These are phyloP conservation scores for Aspergillus glaucus DNA, from an alignment of 2,329 filamentous ascomycete species.

Conservation along the genomic window DNA sequence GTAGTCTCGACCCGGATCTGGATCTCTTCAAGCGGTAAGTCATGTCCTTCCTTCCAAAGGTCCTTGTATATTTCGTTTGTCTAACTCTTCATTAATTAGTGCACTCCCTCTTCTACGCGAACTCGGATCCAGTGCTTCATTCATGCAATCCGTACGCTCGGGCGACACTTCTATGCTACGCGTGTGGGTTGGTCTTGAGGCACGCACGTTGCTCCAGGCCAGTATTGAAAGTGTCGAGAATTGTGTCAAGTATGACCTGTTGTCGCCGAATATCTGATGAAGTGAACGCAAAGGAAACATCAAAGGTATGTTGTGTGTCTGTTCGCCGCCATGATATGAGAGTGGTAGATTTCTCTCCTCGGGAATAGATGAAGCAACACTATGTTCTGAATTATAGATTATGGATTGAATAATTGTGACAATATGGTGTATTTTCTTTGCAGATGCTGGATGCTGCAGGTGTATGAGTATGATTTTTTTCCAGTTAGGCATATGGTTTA, in stretches of 20 bases:
- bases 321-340: too few relatives aligned
- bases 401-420: too few relatives aligned
- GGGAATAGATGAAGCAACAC: too few relatives aligned
- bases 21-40: slow-evolving; percentile 70
- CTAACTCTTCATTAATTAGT: slow-evolving; percentile 38
- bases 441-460: too few relatives aligned
- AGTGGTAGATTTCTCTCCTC: too few relatives aligned
- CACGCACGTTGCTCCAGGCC: slow-evolving; percentile 79
- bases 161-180: slow-evolving; percentile 80
- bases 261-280: slow-evolving; percentile 62
- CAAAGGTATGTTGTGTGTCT: too few relatives aligned
- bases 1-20: slow-evolving; percentile 75
- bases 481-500: too few relatives aligned
- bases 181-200: slow-evolving; percentile 87
- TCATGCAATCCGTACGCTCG: slow-evolving; percentile 57
- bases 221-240: slow-evolving; percentile 83
- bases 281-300: not conserved
- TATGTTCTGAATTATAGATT: too few relatives aligned
- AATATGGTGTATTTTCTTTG: too few relatives aligned
- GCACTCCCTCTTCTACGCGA: slow-evolving; percentile 86
- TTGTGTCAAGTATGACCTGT: slow-evolving; percentile 83
- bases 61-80: too few relatives aligned
- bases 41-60: too few relatives aligned
- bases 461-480: too few relatives aligned
- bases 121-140: slow-evolving; percentile 59